Evolutionary conservation across 2,329 filamentous ascomycete species (phyloP), one percentile per base, ranked within the genome.

Genomic region (Alternaria infectoria): DNA sequence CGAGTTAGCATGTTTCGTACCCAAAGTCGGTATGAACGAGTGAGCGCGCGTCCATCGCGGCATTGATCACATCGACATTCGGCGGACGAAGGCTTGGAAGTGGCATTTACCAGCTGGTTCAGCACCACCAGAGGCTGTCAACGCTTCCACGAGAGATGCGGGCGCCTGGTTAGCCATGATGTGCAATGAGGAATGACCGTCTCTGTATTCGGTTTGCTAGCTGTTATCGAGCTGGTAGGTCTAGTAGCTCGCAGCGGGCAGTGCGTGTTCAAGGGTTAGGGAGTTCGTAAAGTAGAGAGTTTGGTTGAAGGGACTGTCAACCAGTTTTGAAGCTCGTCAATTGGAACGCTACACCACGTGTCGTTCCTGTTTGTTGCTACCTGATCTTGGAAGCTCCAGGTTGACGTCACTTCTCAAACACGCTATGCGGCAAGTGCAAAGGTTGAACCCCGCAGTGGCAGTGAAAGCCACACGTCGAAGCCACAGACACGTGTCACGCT

Each of bases 41-140:
- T 6, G 36, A 40, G 9, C 36, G 36, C 17, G 36, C 36, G 15
- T 40, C 36, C 5, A 40, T 40, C 36, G 36, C 36, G 36, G 36
- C 36, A 17, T 40, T 40, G 36, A 40, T 40, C 9, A 2, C 36
- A 40, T 40, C 36, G 5, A 17, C 9, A 40, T 17, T 40, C 36
- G 9, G 36, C 36, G 15, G 36, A 40, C 36, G 36, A 40, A 40
- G 36, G 36, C 36, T 40, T 5, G 36, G 36, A 15, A 21, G 30
- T 13, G 50, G 61, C 17, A 19, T 70, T 65, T 60, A 80, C 79
- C 75, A 62, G 79, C 80, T 26, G 79, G 78, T 65, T 83, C 81
- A 25, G 77, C 66, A n/a, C 78, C 80, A 17, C 80, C 80, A 52
- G 81, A 81, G 15, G 80, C 79, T 6, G 80, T 82, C 58, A 84